phyloP scores from a whole-genome alignment of 441 rosid genomes.

The Dalechampia spathulata region DNA sequence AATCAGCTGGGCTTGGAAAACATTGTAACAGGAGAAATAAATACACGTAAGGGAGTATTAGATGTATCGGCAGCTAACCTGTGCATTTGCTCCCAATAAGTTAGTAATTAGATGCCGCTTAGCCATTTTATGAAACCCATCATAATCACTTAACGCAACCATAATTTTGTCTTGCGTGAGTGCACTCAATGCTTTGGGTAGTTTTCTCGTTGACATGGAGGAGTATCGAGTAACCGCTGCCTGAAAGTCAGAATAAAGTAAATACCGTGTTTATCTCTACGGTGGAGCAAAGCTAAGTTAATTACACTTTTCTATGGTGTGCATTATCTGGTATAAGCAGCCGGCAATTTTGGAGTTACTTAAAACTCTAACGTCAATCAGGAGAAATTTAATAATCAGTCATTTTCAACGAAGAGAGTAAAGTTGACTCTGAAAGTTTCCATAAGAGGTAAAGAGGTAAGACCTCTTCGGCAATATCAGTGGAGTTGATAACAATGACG shows the following conservation, averaged over 20 bases:
- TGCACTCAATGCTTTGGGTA: slow-evolving; percentile 58
- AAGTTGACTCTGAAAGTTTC: too few species aligned
- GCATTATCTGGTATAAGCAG: too few species aligned
- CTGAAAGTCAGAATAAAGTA: slow-evolving; percentile 21
- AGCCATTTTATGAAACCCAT: slow-evolving; percentile 56
- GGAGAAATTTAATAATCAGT: background rate
- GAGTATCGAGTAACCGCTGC: slow-evolving; percentile 75
- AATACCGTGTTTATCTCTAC: too few species aligned
- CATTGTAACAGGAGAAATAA: background rate
- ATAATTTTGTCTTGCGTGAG: slow-evolving; percentile 64
- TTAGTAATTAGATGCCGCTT: slow-evolving; percentile 48
- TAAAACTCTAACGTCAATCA: background rate
- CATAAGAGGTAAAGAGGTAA: too few species aligned
- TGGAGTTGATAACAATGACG: slow-evolving; percentile 58
- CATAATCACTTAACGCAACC: slow-evolving; percentile 88
- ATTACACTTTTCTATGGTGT: too few species aligned
- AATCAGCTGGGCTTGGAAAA: background rate
- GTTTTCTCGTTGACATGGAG: slow-evolving; percentile 74
- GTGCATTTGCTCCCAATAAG: slow-evolving; percentile 60
- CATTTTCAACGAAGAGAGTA: background rate
- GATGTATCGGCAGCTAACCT: slow-evolving; percentile 28
- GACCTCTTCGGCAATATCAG: slow-evolving; percentile 75
- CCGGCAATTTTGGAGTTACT: background rate
- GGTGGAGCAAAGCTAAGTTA: too few species aligned
- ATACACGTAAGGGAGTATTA: background rate